phyloP scores from a whole-genome alignment of 2,329 filamentous ascomycete species.

The Apiospora aurea region DNA sequence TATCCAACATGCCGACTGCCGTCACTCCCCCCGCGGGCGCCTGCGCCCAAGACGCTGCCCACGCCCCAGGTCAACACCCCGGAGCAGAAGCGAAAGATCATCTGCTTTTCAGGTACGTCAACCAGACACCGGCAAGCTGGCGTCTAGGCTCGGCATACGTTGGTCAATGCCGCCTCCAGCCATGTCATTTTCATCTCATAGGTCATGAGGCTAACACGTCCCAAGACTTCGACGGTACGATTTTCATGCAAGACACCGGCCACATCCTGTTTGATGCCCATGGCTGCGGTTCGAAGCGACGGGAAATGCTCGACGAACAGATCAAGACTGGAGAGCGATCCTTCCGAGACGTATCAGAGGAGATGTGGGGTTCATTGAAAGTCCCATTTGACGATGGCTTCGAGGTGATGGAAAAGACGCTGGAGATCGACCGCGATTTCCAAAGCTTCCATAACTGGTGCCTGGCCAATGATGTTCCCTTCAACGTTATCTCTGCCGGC shows the following conservation, averaged over 20 bases:
- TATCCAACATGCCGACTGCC: conserved; percentile 48
- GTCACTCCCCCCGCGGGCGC: conserved; percentile 45
- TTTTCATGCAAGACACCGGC: conserved; percentile 75
- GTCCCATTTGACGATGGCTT: conserved; percentile 74
- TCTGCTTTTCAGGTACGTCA: conserved; percentile 61
- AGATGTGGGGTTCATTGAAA: conserved; percentile 73
- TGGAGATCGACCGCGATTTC: conserved; percentile 71
- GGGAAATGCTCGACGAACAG: conserved; percentile 65
- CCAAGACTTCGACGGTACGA: conserved; percentile 74
- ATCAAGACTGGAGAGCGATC: conserved; percentile 70
- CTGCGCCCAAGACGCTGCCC: conserved; percentile 36
- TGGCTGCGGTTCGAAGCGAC: conserved; percentile 65
- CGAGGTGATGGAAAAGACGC: conserved; percentile 65
- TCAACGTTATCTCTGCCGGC: conserved; percentile 74
- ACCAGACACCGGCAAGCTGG: neutral
- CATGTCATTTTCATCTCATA: neutral
- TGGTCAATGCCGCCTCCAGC: neutral
- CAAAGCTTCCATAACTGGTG: conserved; percentile 70
- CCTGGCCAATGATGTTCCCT: conserved; percentile 67
- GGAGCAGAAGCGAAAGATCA: conserved; percentile 58
- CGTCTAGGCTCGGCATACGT: neutral
- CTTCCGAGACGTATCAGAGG: conserved; percentile 74
- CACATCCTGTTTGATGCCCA: conserved; percentile 72
- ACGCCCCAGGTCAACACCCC: conserved; percentile 41
- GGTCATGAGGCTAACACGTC: conserved; percentile 28